Base-by-base conservation (phyloP, 192 early-diverging fungal species). In the Helicostylum pulchrum region DNA sequence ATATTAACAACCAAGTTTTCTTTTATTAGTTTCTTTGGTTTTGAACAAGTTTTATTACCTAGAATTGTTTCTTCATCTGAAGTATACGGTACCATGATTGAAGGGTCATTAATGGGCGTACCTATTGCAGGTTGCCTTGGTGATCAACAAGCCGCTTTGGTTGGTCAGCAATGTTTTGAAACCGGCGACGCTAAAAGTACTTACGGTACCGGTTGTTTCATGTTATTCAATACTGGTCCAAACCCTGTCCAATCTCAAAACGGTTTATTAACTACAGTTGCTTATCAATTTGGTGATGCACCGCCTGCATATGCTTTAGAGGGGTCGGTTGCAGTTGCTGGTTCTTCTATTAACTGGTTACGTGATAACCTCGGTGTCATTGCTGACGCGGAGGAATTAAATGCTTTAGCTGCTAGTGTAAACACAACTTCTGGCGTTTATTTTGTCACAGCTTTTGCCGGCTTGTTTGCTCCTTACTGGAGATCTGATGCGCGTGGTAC, bases 391-490 rank as follows among this genome's bases (percentile, higher is more conserved):
- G 49, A 70, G 17, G 92, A 97, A 39, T 84, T 97, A 56, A 90
- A 87, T 61, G 67, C 63, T 11, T 76, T 94, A 15, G 89, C 93
- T n/a, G 68, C 79, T 14, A 57, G 64, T 9, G 88, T 90, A n/a
- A 65, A 82, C 30, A 83, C 92, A 57, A 94, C 85, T 34, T 92
- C 88, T 47, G 93, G 90, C 32, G 91, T 97, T 31, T 94, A 94
- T 74, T 97, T 97, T 87, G 93, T 95, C 30, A 92, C 95, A 0
- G 95, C 95, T 1, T 95, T 97, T 71, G 87, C 86, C 23, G 95
- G 95, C 1, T 81, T 97, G 32, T 97, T 92, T 84, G 95, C 95
- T 9, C 95, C 95, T 1, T 92, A 97, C 76, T 97, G 95, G 95
- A 79, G 92, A 47, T 84, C 85, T 34, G 93, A 95, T 78, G 95